These are phyloP conservation scores for Tremella fuciformis DNA, from an alignment of 768 basidiomycete genomes.

Conservation along the genomic window DNA sequence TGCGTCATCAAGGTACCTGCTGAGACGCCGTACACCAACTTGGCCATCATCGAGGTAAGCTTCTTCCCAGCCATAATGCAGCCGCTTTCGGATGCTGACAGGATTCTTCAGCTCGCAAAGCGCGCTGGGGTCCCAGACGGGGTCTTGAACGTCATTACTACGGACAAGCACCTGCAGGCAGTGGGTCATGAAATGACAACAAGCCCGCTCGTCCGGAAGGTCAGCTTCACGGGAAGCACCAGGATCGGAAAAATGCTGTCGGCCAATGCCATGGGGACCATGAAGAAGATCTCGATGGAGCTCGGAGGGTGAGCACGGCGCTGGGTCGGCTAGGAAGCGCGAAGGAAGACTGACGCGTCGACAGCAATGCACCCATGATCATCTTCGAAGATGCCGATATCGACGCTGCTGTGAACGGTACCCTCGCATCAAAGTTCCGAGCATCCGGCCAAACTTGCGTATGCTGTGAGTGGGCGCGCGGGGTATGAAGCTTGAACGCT, in stretches of 20 bases:
- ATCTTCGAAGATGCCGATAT: constrained; percentile 94
- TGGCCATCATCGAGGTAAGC: constrained; percentile 80
- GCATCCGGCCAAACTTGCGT: constrained; percentile 52
- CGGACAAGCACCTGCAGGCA: constrained; percentile 72
- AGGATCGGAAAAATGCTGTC: constrained; percentile 54
- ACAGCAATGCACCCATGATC: constrained; percentile 94
- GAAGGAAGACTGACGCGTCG: constrained; percentile 38
- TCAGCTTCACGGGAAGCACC: constrained; percentile 73
- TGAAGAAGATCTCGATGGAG: constrained; percentile 53
- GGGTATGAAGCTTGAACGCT: not conserved
- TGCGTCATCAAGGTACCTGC: constrained; percentile 90
- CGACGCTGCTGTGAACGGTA: constrained; percentile 82
- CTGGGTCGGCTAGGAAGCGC: no score
- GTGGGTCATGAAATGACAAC: constrained; percentile 96
- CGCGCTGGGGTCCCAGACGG: constrained; percentile 94
- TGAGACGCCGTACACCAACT: constrained; percentile 88
- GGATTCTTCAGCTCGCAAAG: constrained; percentile 61
- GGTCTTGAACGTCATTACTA: constrained; percentile 90
- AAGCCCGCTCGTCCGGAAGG: constrained; percentile 77
- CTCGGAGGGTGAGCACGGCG: constrained; percentile 37
- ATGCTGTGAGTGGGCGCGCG: constrained; percentile 25
- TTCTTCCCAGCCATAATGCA: no score
- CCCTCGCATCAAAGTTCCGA: constrained; percentile 50
- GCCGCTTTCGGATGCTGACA: constrained; percentile 9
- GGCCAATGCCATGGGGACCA: constrained; percentile 45